phyloP scores from a whole-genome alignment of 1,139 yeast species.

The Yamadazyma atmosphaerica region DNA sequence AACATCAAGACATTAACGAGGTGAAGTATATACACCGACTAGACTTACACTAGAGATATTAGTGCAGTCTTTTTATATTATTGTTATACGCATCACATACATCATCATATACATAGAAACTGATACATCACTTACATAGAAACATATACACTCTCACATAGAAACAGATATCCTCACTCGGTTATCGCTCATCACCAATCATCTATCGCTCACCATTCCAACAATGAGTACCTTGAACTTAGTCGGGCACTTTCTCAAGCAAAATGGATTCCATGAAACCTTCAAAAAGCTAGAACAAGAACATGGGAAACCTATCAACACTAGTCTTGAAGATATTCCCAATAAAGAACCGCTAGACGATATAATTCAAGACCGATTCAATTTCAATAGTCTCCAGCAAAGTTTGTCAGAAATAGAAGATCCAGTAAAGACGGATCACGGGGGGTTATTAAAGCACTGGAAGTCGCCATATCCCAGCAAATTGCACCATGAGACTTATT shows the following conservation, averaged over 20 bases:
- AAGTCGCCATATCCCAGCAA: slow-evolving; percentile 33
- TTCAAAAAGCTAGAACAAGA: slow-evolving; percentile 50
- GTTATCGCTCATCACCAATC: too few species aligned
- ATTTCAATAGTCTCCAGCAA: slow-evolving; percentile 24
- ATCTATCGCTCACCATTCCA: too few species aligned
- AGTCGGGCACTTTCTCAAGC: slow-evolving; percentile 56
- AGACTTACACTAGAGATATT: neutral
- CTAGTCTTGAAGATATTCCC: slow-evolving; percentile 15
- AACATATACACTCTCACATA: too few species aligned
- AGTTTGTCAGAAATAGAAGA: slow-evolving; percentile 14
- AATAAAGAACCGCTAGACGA: slow-evolving; percentile 48
- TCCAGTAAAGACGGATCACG: slow-evolving; percentile 7
- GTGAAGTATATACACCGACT: neutral
- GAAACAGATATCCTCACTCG: too few species aligned
- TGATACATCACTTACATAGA: too few species aligned
- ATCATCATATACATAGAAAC: too few species aligned
- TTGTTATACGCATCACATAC: too few species aligned
- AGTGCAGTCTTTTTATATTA: too few species aligned
- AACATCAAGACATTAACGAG: neutral
- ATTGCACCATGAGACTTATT: slow-evolving; percentile 24
- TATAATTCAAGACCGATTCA: slow-evolving; percentile 52
- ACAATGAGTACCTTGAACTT: slow-evolving; percentile 28
- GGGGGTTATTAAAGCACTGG: slow-evolving; percentile 25
- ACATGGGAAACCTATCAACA: slow-evolving; percentile 34
- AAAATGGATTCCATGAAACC: slow-evolving; percentile 47